Evolutionary conservation across 495 filamentous ascomycete species (phyloP), one percentile per base, ranked within the genome.

Genomic region (Evernia prunastri): DNA sequence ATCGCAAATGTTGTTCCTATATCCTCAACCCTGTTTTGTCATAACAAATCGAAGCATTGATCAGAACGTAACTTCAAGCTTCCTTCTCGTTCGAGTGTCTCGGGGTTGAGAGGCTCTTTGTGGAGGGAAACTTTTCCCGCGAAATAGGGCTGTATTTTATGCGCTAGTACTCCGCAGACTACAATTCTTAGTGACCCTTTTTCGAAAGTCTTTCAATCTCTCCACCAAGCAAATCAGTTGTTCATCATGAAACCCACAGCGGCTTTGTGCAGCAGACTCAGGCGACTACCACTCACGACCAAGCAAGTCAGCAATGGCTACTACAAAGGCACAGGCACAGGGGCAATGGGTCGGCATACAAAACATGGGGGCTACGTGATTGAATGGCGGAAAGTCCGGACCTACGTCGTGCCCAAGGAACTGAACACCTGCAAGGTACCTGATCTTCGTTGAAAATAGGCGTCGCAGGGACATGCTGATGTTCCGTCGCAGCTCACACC

Each of bases 301-400:
- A 98, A 98, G 78, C 85, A 89, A 73, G 86, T 90, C 77, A 88
- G 88, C 72, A 91, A 92, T 73, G 94, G 90, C 58, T 98, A 86
- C 83, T 97, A 97, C 84, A 97, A 97, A 80, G 95, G 95, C 72
- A 97, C 85, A 64, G 81, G 93, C 29, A 85, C 89, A 1, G 95
- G 95, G 17, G 84, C 87, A 43, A 90, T 93, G 86, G 94, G 94
- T 66, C 74, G 79, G 39, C 93, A 96, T 75, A 92, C 90, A 25
- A 90, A 89, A 73, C 82, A 87, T 75, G 92, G 93, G 72, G 86
- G 86, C 39, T 98, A 91, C 74, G 73, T 86, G 12, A 86, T 96
- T 69, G 87, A 97, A 63, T 92, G 82, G 81, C 68, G 78, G 29
- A 96, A 94, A 76, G 91, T 96, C 65, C 88, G 94, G 72, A 96